Evolutionary conservation across 805 yeast genomes (phyloP), one percentile per base, ranked within the genome.

Genomic region (Saccharomycopsis babjevae): DNA sequence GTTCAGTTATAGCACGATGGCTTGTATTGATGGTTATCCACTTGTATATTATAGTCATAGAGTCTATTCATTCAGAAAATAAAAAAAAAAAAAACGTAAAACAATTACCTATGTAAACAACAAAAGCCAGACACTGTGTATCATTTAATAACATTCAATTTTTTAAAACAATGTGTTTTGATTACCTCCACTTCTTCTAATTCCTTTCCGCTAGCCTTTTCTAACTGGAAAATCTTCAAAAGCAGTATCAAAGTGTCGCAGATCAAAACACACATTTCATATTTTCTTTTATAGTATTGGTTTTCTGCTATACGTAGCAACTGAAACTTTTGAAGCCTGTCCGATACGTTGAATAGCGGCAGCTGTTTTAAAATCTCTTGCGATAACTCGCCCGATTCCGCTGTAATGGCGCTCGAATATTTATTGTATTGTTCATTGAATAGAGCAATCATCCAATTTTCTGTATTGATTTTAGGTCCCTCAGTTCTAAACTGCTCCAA

Each of bases 241-340:
- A 63, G 46, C 36, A 55, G 60, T 2, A 63, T 15, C n/a, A 63
- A 22, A 10, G 50, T 22, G 34, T 57, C 61, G 28, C 62, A 58
- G 13, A 63, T 54, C 42, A 58, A 59, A 10, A 61, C 46, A 18
- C 54, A n/a, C 38, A 55, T 57, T 2, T 28, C 38, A 50, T 63
- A 63, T 7, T 63, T 59, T 36, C 62, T 46, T 22, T 57, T 63
- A 34, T 54, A 63, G 43, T 61, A 61, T 39, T 63, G 65, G 36
- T 60, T 60, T 50, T 63, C 65, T 18, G 64, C 64, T 8, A 61
- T 60, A 39, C 56, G 60, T 16, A 63, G 54, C n/a, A 63, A 22
- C 54, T 63, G 64, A 32, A 50, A 20, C 22, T 57, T 63, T 20
- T 56, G 59, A 20, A 50, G 40, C 34, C 59, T 63, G 18, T 58